These are phyloP conservation scores for Escallonia herrerae DNA, from an alignment of 129 eudicot species.

Conservation along the genomic window DNA sequence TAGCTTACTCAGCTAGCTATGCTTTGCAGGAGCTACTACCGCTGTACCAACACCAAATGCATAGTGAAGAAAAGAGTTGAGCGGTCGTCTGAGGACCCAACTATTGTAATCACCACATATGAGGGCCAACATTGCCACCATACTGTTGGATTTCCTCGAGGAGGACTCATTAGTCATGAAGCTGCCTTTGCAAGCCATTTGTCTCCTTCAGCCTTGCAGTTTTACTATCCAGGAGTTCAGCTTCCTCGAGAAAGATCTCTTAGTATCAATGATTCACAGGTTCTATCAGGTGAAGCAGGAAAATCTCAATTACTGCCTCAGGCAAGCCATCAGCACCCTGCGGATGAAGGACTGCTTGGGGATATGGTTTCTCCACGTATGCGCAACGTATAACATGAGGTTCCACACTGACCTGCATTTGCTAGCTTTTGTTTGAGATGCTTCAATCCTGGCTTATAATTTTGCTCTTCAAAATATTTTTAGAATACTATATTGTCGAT, in stretches of 20 bases:
- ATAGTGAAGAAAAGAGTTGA: slow-evolving; percentile 86
- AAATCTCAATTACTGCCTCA: slow-evolving; percentile 12
- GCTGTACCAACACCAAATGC: slow-evolving; percentile 92
- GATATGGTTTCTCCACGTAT: slow-evolving; percentile 61
- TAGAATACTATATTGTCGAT: too few species aligned
- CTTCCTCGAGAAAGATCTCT: slow-evolving; percentile 26
- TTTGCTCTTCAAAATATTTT: too few species aligned
- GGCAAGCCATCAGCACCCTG: slow-evolving; percentile 13
- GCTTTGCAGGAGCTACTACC: slow-evolving; percentile 77
- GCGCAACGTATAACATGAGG: slow-evolving; percentile 28
- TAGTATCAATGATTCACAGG: slow-evolving; percentile 8
- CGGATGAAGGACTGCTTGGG: slow-evolving; percentile 65
- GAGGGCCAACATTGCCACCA: slow-evolving; percentile 94
- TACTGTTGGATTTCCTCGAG: slow-evolving; percentile 59
- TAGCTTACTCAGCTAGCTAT: too few species aligned
- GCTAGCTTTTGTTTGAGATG: too few species aligned
- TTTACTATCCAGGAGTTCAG: slow-evolving; percentile 21
- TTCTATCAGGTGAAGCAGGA: slow-evolving; percentile 12
- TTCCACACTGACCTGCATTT: slow-evolving; percentile 13
- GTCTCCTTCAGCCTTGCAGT: slow-evolving; percentile 25
- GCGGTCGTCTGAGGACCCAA: slow-evolving; percentile 75
- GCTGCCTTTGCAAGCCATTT: slow-evolving; percentile 33
- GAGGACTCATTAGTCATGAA: slow-evolving; percentile 31
- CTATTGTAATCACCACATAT: slow-evolving; percentile 84
- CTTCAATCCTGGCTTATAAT: too few species aligned